Conservation (phyloP, 2,329 filamentous ascomycete genomes). For the Emergomyces orientalis region DNA sequence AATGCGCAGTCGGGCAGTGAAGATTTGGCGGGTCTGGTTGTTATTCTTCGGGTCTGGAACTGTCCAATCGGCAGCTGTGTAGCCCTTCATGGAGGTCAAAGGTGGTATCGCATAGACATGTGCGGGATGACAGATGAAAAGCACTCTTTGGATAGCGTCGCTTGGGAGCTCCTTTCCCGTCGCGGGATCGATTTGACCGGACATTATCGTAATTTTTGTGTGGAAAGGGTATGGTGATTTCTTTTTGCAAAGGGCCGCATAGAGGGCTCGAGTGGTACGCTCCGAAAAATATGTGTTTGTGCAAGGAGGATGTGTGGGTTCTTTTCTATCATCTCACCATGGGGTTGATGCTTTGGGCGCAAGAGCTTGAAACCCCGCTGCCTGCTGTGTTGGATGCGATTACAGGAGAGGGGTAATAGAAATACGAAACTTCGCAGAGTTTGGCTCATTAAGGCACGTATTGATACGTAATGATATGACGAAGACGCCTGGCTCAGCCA, state of each 20-base stretch:
- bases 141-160: slow-evolving; percentile 74
- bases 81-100: slow-evolving; percentile 65
- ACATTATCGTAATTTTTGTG: background rate
- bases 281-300: background rate
- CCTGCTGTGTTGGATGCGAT: background rate
- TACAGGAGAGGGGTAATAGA: background rate
- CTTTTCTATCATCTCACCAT: background rate
- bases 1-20: slow-evolving; percentile 71
- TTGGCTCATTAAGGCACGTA: background rate
- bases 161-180: slow-evolving; percentile 59
- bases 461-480: background rate
- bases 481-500: background rate
- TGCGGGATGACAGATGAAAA: slow-evolving; percentile 64
- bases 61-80: slow-evolving; percentile 71
- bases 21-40: slow-evolving; percentile 62
- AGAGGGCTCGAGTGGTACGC: background rate
- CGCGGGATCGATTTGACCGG: slow-evolving; percentile 56
- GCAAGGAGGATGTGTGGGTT: background rate
- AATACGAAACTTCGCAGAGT: background rate
- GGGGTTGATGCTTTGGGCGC: background rate
- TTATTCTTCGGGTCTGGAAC: slow-evolving; percentile 43
- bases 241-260: background rate
- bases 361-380: background rate
- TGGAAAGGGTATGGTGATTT: background rate
- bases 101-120: slow-evolving; percentile 86